These are phyloP conservation scores for Phytomonas sp. DNA, from an alignment of 208 protist species.

Conservation along the genomic window DNA sequence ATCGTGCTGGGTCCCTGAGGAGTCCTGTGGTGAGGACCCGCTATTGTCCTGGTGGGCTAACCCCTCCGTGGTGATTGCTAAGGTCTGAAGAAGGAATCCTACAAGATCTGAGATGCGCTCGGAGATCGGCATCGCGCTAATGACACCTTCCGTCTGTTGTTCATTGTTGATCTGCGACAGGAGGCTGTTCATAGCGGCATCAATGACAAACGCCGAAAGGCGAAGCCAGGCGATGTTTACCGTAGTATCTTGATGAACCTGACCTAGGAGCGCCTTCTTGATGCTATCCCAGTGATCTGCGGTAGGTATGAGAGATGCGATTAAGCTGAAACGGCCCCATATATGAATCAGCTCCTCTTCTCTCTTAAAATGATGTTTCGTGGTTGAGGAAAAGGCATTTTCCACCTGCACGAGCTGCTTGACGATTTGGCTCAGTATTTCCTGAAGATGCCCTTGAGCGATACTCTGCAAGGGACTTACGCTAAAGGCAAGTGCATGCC, in stretches of 20 bases:
- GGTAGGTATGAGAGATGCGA: slow-evolving; percentile 38
- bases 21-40: not conserved
- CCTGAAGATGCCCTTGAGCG: slow-evolving; percentile 58
- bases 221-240: not conserved
- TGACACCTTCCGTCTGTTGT: not conserved
- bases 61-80: not conserved
- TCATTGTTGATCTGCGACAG: slow-evolving; percentile 37
- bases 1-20: not conserved
- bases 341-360: not conserved
- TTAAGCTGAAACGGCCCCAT: slow-evolving; percentile 54
- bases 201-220: slow-evolving; percentile 28
- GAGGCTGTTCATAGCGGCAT: slow-evolving; percentile 33
- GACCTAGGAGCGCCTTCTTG: slow-evolving; percentile 14
- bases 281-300: slow-evolving; percentile 39
- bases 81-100: not conserved
- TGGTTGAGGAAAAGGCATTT: not conserved
- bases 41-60: not conserved
- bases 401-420: slow-evolving; percentile 25
- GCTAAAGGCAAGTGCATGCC: slow-evolving; percentile 47
- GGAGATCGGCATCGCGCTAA: not conserved
- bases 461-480: slow-evolving; percentile 52
- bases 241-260: not conserved
- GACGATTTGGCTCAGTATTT: slow-evolving; percentile 42
- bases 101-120: slow-evolving; percentile 12
- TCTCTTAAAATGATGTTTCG: not conserved